Conservation (phyloP, 192 early-diverging fungal species). For the Coemansia sp. region DNA sequence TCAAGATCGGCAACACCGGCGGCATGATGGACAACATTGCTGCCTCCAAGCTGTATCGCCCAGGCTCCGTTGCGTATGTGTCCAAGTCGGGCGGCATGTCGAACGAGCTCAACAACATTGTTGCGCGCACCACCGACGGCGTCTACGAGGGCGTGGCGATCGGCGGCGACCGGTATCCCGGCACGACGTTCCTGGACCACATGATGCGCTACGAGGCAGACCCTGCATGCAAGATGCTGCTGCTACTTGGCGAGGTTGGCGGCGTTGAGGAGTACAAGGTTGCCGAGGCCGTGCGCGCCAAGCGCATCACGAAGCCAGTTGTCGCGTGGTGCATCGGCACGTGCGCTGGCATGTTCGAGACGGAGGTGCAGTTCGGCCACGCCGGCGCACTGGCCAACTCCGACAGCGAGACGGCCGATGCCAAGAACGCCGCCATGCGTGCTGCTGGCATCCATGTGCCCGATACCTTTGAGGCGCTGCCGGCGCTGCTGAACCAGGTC, state of each 20-base stretch:
- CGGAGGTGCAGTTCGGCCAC: conserved; percentile 98
- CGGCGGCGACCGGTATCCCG: conserved; percentile 98
- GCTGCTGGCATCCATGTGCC: conserved; percentile 90
- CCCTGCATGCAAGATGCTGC: conserved; percentile 90
- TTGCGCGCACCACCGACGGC: conserved; percentile 93
- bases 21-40: conserved; percentile 99
- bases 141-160: conserved; percentile 99
- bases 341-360: conserved; percentile 98
- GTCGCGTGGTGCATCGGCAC: conserved; percentile 99
- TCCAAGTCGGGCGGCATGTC: conserved; percentile 99
- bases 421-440: conserved; percentile 89
- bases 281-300: conserved; percentile 85
- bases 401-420: conserved; percentile 93
- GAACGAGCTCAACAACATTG: conserved; percentile 99
- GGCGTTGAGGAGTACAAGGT: conserved; percentile 97
- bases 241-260: conserved; percentile 96
- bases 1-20: conserved; percentile 99
- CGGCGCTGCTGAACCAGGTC: conserved; percentile 73
- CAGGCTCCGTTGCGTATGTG: conserved; percentile 96
- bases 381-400: conserved; percentile 96
- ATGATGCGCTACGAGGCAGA: conserved; percentile 93
- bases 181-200: conserved; percentile 98
- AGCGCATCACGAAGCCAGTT: conserved; percentile 95
- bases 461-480: conserved; percentile 94
- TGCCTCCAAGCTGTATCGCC: conserved; percentile 93